Evolutionary conservation across 1,284 basidiomycete genomes (phyloP), one percentile per base, ranked within the genome.

Genomic region (Grifola frondosa): DNA sequence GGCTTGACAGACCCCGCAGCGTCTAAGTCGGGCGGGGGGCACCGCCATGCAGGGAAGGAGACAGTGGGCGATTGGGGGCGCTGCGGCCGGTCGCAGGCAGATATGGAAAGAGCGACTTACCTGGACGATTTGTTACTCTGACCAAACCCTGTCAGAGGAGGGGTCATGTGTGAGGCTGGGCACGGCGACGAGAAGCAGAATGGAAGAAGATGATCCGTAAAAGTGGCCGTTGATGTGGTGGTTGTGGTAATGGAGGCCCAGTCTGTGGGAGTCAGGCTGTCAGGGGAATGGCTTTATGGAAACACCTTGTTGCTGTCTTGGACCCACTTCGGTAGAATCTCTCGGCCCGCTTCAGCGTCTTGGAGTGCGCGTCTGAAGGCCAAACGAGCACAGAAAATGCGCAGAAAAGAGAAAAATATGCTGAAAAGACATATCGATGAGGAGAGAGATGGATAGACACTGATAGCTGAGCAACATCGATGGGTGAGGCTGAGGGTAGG

Each of bases 241-340:
- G n/a, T n/a, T n/a, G n/a, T n/a, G n/a, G n/a, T n/a, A n/a, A n/a
- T n/a, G n/a, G n/a, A n/a, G n/a, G n/a, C n/a, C n/a, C n/a, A n/a
- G n/a, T n/a, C n/a, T n/a, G n/a, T n/a, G n/a, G n/a, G n/a, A n/a
- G n/a, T n/a, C n/a, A n/a, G 34, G 26, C 37, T 3, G 21, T 39
- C 20, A 30, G 28, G 29, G 25, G 40, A 42, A 25, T 24, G 34
- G n/a, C n/a, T n/a, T n/a, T n/a, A n/a, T 38, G 33, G 25, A 35
- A 32, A 38, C 33, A 34, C 30, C 32, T 22, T 19, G 11, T 17
- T 39, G 34, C 30, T 23, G 28, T 44, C 42, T 44, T 51, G 49
- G 49, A 34, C 42, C 24, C 45, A 47, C 49, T 34, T 51, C 49
- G 49, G 49, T 33, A 24, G 20, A 42, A 46, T 42, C 49, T 46